phyloP scores from a whole-genome alignment of 2,329 filamentous ascomycete genomes.

The Neobulgaria alba region DNA sequence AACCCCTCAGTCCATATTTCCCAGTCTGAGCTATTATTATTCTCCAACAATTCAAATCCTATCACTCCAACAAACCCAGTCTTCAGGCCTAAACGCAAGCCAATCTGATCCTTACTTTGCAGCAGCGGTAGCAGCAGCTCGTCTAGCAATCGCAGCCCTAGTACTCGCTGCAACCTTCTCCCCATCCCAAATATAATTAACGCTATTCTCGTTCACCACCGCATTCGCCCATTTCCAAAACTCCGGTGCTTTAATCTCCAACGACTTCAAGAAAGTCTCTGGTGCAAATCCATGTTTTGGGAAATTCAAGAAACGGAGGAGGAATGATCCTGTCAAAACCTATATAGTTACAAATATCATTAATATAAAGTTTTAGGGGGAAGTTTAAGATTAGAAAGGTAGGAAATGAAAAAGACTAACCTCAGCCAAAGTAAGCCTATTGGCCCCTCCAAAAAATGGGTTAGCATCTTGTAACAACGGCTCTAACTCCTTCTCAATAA shows the following conservation, averaged over 20 bases:
- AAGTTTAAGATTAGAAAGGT: neutral
- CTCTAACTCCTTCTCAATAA: slow-evolving; percentile 63
- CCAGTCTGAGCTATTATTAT: no score
- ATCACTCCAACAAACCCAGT: no score
- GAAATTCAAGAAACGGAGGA: slow-evolving; percentile 50
- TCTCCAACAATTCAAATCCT: no score
- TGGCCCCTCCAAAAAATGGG: slow-evolving; percentile 57
- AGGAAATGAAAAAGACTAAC: slow-evolving; percentile 35
- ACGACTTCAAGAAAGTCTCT: slow-evolving; percentile 35
- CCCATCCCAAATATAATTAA: slow-evolving; percentile 55
- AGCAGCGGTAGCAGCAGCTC: slow-evolving; percentile 7
- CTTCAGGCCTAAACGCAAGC: no score
- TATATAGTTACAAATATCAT: slow-evolving; percentile 27
- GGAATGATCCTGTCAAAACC: slow-evolving; percentile 58
- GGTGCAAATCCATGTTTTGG: slow-evolving; percentile 51
- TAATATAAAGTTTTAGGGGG: neutral
- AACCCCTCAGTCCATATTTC: no score
- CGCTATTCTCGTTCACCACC: slow-evolving; percentile 54
- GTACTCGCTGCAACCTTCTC: slow-evolving; percentile 34
- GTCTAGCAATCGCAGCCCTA: slow-evolving; percentile 33
- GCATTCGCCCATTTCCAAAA: slow-evolving; percentile 60
- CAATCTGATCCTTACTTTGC: no score
- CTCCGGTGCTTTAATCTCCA: slow-evolving; percentile 49
- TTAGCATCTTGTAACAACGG: slow-evolving; percentile 49
- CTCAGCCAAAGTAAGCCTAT: slow-evolving; percentile 64